A percentile compares a stretch with the other conserved stretches of the same genome.
These are phyloP conservation scores for Amphichorda felina DNA, from an alignment of 2,329 filamentous ascomycete species.

Conservation along the genomic window DNA sequence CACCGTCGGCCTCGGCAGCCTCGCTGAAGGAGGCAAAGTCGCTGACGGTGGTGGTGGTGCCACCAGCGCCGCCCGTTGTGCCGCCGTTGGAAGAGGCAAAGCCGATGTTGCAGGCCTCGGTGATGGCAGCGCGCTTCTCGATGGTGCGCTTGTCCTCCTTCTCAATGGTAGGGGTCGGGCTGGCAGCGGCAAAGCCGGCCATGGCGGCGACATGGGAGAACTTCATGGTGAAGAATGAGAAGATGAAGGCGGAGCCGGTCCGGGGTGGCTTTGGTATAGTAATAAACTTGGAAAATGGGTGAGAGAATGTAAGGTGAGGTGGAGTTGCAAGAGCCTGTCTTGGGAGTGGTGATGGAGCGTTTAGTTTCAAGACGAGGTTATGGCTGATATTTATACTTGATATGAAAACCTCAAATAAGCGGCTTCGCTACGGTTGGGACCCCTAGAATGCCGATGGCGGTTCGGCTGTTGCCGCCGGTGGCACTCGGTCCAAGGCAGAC, in stretches of 20 bases:
- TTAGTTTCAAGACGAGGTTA: too few species aligned
- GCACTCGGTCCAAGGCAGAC: background rate
- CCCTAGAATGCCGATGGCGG: too few species aligned
- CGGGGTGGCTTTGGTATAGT: background rate
- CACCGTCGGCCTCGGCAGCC: slow-evolving; percentile 13
- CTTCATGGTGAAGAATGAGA: slow-evolving; percentile 19
- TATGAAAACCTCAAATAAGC: too few species aligned
- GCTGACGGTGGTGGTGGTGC: slow-evolving; percentile 15
- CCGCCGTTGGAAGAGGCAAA: slow-evolving; percentile 22
- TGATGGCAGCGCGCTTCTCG: slow-evolving; percentile 21
- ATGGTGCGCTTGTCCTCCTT: slow-evolving; percentile 12
- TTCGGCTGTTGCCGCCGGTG: too few species aligned
- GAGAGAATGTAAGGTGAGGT: background rate
- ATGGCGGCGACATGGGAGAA: slow-evolving; percentile 17
- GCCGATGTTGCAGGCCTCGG: slow-evolving; percentile 21
- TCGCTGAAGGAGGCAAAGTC: slow-evolving; percentile 12
- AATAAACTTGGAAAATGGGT: background rate
- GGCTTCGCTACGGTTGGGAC: too few species aligned
- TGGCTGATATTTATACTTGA: too few species aligned
- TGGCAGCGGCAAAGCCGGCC: slow-evolving; percentile 15
- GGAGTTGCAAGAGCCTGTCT: background rate
- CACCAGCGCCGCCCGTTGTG: slow-evolving; percentile 16
- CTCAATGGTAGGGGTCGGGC: slow-evolving; percentile 15
- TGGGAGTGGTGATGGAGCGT: too few species aligned
- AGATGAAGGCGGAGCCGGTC: background rate